Base-by-base conservation (phyloP, 2,329 filamentous ascomycete species). In the Emmonsiellopsis sp. region DNA sequence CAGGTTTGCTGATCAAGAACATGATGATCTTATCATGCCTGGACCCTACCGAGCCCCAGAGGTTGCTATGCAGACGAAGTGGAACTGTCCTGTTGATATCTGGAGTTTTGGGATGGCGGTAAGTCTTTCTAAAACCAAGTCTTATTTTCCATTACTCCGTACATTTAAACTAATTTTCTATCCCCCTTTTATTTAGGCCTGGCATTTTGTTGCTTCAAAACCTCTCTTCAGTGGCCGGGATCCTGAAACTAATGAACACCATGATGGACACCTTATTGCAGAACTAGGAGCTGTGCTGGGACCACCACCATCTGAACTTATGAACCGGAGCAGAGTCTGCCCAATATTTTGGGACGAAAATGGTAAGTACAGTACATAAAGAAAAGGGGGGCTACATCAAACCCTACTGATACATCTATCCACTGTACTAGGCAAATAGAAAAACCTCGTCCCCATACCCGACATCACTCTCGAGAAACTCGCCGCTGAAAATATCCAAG, bases 41-140 rank as follows among this genome's bases (percentile, higher is more conserved):
- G 49, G 56, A 7, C 10, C 58, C 15, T 63, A 62, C 47, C n/a
- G 62, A 37, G 58, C 61, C 7, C 62, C 59, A 10, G 62, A 63
- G 49, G 54, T 62, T 3, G 52, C 60, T 13, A 46, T 59, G 35
- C 55, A 58, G 5, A 64, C 62, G 58, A 47, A 55, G 32, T 64
- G 60, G 62, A 55, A 55, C 30, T 51, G 48, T 4, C 52, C 53
- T 32, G 54, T 59, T 20, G 62, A 63, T 51, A 60, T 63, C 16
- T 64, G 62, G 62, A 60, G 57, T 45, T 40, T 63, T 42, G 62
- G 55, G 31, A 50, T 58, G 11, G 57, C 62, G 57, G 59, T 61
- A 58, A 31, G 48, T 41, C n/a, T 13, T 16, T 3, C n/a, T 11
- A 44, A 15, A 44, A 44, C 41, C n/a, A 44, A 40, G 11, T 40